These are phyloP conservation scores for Erythrophleum fordii DNA, from an alignment of 306 rosid genomes.

Conservation along the genomic window DNA sequence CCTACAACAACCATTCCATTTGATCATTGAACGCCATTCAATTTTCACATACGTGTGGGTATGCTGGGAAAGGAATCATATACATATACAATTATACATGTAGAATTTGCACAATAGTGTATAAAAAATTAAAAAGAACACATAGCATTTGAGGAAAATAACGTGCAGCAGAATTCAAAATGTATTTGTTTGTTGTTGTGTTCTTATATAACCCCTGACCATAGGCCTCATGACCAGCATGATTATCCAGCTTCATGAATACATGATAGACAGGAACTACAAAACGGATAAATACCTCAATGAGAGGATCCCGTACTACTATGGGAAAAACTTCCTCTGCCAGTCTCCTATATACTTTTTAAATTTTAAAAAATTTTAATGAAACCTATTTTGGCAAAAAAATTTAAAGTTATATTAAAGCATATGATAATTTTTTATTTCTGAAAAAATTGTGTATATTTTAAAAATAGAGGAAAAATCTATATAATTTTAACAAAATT, in stretches of 20 bases:
- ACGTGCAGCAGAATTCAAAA: background rate
- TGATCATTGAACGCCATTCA: background rate
- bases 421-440: too few species aligned
- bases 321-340: constrained; percentile 92
- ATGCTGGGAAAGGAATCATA: background rate
- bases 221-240: background rate
- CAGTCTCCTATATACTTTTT: constrained; percentile 69
- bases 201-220: too few species aligned
- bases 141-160: background rate
- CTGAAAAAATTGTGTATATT: too few species aligned
- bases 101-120: background rate
- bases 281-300: constrained; percentile 62
- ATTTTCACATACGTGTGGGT: background rate
- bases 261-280: constrained; percentile 13
- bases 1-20: background rate
- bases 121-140: too few species aligned
- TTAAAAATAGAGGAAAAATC: too few species aligned
- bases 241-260: constrained; percentile 7
- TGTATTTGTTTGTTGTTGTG: background rate
- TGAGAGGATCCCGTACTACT: constrained; percentile 92
- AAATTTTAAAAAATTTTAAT: too few species aligned
- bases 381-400: too few species aligned
- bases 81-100: too few species aligned
- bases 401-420: too few species aligned
- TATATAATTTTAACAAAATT: too few species aligned